A percentile compares a stretch with the other conserved stretches of the same genome.
Evolutionary conservation across 495 filamentous ascomycete genomes (phyloP).

Genomic region (Thermochaetoides thermophila): DNA sequence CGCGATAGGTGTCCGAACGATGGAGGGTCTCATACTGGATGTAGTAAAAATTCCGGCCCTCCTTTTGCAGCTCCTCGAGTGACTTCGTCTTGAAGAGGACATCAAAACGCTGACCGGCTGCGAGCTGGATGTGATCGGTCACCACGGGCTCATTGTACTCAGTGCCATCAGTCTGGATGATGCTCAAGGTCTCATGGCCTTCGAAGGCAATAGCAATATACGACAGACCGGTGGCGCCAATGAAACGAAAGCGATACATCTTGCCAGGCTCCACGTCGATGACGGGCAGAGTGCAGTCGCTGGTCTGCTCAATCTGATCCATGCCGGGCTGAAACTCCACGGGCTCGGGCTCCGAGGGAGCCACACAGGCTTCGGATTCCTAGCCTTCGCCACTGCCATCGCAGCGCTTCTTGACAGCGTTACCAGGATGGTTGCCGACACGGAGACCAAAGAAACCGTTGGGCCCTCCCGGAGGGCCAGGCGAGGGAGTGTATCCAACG

Average conservation of each 20-base stretch:
- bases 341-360: too few species aligned
- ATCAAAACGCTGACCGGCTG: conserved; percentile 40
- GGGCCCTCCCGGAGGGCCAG: conserved; percentile 17
- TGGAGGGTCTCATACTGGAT: conserved; percentile 40
- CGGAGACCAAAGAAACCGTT: conserved; percentile 9
- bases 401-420: too few species aligned
- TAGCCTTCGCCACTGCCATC: too few species aligned
- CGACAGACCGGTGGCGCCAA: conserved; percentile 38
- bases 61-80: conserved; percentile 24
- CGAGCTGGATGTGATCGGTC: conserved; percentile 38
- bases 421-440: conserved; percentile 1
- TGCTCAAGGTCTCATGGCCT: conserved; percentile 30
- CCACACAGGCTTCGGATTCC: too few species aligned
- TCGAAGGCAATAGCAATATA: conserved; percentile 36
- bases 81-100: conserved; percentile 34
- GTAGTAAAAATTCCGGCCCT: conserved; percentile 33
- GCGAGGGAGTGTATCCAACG: conserved; percentile 12
- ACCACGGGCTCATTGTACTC: conserved; percentile 36
- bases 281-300: conserved; percentile 29
- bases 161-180: conserved; percentile 43
- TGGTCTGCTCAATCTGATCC: conserved; percentile 14
- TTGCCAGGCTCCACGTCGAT: conserved; percentile 41
- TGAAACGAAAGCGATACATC: conserved; percentile 42
- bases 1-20: conserved; percentile 27
- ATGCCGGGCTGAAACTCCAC: background rate